These are phyloP conservation scores for Hibiscus syriacus DNA, from an alignment of 345 rosid species.

Conservation along the genomic window DNA sequence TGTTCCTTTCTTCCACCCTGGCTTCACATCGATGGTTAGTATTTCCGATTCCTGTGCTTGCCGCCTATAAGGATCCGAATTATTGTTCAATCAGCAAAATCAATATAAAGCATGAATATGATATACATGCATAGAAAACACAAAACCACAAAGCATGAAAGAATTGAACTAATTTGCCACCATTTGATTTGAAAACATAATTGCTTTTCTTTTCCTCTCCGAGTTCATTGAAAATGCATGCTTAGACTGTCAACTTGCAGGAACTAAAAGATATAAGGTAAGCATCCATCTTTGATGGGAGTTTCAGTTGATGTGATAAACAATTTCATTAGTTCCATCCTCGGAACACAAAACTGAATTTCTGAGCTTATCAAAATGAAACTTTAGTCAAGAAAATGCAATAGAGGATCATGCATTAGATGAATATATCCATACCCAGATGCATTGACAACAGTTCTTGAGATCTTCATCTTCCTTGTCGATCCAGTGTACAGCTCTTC, in stretches of 20 bases:
- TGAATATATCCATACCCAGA: slow-evolving; percentile 46
- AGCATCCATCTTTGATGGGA: neutral
- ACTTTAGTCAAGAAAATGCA: neutral
- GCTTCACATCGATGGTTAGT: slow-evolving; percentile 80
- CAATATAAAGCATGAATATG: neutral
- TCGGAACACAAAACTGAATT: neutral
- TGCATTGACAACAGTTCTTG: slow-evolving; percentile 68
- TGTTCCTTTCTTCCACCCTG: slow-evolving; percentile 98
- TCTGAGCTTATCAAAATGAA: neutral
- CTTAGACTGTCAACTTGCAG: neutral
- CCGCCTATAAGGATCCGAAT: slow-evolving; percentile 34
- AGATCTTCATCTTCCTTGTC: slow-evolving; percentile 97
- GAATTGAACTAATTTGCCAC: no score
- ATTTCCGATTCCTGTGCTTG: slow-evolving; percentile 78
- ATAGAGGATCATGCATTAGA: neutral
- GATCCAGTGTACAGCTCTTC: slow-evolving; percentile 85
- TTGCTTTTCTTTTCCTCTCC: no score
- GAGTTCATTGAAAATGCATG: neutral
- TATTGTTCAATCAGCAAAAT: neutral
- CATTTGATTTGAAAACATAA: no score
- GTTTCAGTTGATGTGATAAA: neutral
- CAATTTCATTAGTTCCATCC: neutral
- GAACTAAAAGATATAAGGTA: no score
- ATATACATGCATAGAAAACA: neutral
- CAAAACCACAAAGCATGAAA: neutral